Conservation (phyloP, 371 early-diverging fungal species). For the Batrachochytrium dendrobatidis region DNA sequence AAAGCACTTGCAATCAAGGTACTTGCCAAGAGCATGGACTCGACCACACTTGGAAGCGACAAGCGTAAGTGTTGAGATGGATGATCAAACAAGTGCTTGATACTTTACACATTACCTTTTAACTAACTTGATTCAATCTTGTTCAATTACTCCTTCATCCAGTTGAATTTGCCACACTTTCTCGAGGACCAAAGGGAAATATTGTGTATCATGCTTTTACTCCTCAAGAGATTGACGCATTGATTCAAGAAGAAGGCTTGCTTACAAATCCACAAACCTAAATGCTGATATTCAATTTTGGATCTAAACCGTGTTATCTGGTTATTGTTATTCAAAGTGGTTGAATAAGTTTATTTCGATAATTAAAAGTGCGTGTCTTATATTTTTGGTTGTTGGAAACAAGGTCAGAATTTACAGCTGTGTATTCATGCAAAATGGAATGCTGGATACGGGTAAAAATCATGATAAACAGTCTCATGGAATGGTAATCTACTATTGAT, state of each 20-base stretch:
- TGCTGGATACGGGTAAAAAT: too few species aligned
- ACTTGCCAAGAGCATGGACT: constrained; percentile 92
- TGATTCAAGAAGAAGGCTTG: constrained; percentile 57
- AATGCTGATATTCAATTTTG: too few species aligned
- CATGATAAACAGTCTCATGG: too few species aligned
- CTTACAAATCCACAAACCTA: too few species aligned
- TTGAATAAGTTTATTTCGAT: too few species aligned
- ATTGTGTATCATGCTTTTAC: constrained; percentile 60
- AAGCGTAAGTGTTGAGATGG: constrained; percentile 76
- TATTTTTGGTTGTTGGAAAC: too few species aligned
- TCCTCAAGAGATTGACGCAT: constrained; percentile 65
- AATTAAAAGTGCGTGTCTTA: too few species aligned
- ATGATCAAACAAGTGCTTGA: not conserved
- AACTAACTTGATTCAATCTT: constrained; percentile 4
- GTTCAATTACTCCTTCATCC: constrained; percentile 1
- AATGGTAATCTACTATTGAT: too few species aligned
- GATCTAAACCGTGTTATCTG: too few species aligned
- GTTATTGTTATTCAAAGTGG: too few species aligned
- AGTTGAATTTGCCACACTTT: constrained; percentile 80
- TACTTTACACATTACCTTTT: not conserved
- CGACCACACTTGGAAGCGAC: constrained; percentile 78
- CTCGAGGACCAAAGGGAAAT: constrained; percentile 38
- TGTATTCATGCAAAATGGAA: too few species aligned
- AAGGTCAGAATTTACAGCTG: too few species aligned
- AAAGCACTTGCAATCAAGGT: constrained; percentile 85